Evolutionary conservation across 495 filamentous ascomycete species (phyloP).

Genomic region (Amniculicola lignicola): DNA sequence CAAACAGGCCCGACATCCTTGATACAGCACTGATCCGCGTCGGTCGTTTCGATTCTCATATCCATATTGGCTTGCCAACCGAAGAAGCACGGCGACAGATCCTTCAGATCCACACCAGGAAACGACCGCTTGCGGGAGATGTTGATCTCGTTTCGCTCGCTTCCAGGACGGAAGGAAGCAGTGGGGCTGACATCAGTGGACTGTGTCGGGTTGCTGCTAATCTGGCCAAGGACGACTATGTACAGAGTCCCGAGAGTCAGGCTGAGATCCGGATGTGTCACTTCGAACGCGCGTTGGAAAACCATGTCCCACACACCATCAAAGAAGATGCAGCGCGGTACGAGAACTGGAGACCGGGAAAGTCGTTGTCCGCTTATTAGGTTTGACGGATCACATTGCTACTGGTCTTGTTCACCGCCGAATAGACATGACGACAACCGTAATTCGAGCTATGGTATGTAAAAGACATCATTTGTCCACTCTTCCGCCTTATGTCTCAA

Average conservation of each 20-base stretch:
- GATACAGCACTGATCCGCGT: constrained; percentile 86
- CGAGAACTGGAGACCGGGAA: constrained; percentile 30
- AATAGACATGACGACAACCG: too few relatives aligned
- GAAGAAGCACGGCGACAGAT: constrained; percentile 73
- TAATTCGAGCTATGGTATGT: too few relatives aligned
- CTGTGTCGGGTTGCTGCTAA: constrained; percentile 54
- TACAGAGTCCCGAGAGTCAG: background rate
- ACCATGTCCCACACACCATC: constrained; percentile 27
- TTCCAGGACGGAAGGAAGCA: constrained; percentile 72
- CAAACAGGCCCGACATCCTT: constrained; percentile 83
- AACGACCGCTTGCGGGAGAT: constrained; percentile 59
- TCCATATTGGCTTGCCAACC: constrained; percentile 87
- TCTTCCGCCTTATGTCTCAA: too few relatives aligned
- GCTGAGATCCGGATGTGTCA: constrained; percentile 29
- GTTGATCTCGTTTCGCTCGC: constrained; percentile 67
- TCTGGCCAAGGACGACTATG: constrained; percentile 22
- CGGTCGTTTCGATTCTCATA: constrained; percentile 81
- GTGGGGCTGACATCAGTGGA: constrained; percentile 81
- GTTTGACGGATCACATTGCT: background rate
- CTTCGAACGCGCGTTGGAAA: constrained; percentile 23
- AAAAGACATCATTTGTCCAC: too few relatives aligned
- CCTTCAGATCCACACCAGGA: constrained; percentile 60
- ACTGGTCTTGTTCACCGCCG: too few relatives aligned
- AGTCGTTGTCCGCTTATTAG: constrained; percentile 25
- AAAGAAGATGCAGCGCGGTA: constrained; percentile 30